Percentiles rank a stretch among this genome's conserved stretches.
Conservation (phyloP, 768 basidiomycete genomes). For the Lanmaoa rubissima region DNA sequence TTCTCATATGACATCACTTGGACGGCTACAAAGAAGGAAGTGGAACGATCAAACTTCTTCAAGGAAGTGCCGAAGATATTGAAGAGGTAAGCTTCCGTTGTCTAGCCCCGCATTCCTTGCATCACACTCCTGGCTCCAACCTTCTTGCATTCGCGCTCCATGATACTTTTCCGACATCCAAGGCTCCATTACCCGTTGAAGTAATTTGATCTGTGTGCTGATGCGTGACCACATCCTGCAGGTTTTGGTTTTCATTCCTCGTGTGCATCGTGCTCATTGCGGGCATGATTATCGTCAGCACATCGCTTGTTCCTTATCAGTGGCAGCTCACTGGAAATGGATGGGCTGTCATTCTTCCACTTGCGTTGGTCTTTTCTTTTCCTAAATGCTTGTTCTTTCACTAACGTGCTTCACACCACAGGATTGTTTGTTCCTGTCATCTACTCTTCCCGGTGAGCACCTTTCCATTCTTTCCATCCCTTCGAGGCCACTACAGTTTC, state of each 20-base stretch:
- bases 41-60: slow-evolving; percentile 88
- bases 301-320: slow-evolving; percentile 53
- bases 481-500: background rate
- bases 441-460: slow-evolving; percentile 70
- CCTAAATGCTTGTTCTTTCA: background rate
- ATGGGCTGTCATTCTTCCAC: slow-evolving; percentile 78
- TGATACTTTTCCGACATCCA: background rate
- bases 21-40: slow-evolving; percentile 73
- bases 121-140: background rate
- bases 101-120: background rate
- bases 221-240: slow-evolving; percentile 15
- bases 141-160: background rate
- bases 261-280: slow-evolving; percentile 50
- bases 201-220: slow-evolving; percentile 12
- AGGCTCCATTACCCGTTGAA: slow-evolving; percentile 2
- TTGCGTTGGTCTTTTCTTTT: slow-evolving; percentile 49
- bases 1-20: slow-evolving; percentile 59
- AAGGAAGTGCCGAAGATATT: slow-evolving; percentile 82
- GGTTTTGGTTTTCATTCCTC: slow-evolving; percentile 41
- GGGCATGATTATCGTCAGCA: slow-evolving; percentile 58
- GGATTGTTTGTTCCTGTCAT: slow-evolving; percentile 63
- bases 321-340: slow-evolving; percentile 60
- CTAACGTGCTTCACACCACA: slow-evolving; percentile 25
- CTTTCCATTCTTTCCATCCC: slow-evolving; percentile 14
- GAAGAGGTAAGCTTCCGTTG: slow-evolving; percentile 36